These are phyloP conservation scores for Laguncularia racemosa DNA, from an alignment of 345 rosid species.

Conservation along the genomic window DNA sequence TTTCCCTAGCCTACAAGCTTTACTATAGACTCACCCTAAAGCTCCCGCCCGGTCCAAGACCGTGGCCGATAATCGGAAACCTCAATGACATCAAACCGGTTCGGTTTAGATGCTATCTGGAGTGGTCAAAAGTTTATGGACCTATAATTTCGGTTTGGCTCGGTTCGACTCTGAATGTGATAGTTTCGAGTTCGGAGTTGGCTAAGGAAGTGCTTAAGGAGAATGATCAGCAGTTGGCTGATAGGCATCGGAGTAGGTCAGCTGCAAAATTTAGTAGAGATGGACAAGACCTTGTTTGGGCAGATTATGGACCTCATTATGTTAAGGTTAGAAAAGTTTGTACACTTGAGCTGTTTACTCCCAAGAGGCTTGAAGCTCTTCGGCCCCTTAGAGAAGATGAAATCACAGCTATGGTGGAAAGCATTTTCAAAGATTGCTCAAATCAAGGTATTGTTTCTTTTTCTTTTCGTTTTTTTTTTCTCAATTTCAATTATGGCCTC, in stretches of 20 bases:
- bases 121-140: conserved; percentile 69
- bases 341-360: conserved; percentile 71
- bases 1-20: conserved; percentile 3
- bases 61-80: conserved; percentile 78
- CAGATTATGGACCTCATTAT: conserved; percentile 84
- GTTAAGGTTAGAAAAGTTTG: conserved; percentile 89
- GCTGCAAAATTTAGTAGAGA: conserved; percentile 72
- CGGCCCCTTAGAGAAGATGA: conserved; percentile 88
- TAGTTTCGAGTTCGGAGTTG: conserved; percentile 56
- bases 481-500: neutral
- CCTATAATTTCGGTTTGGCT: conserved; percentile 85
- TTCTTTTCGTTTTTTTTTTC: too few species aligned
- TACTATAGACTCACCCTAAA: conserved; percentile 8
- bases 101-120: conserved; percentile 67
- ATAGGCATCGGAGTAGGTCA: conserved; percentile 63
- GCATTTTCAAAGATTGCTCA: conserved; percentile 47
- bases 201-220: conserved; percentile 73
- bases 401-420: conserved; percentile 80
- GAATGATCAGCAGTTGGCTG: conserved; percentile 66
- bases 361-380: conserved; percentile 60
- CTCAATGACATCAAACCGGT: conserved; percentile 74
- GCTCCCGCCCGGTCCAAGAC: conserved; percentile 55
- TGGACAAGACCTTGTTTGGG: conserved; percentile 86
- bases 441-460: conserved; percentile 45
- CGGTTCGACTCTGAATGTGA: conserved; percentile 67